These are phyloP conservation scores for Yamadazyma pseudoaaseri DNA, from an alignment of 1,139 yeast genomes.

Conservation along the genomic window DNA sequence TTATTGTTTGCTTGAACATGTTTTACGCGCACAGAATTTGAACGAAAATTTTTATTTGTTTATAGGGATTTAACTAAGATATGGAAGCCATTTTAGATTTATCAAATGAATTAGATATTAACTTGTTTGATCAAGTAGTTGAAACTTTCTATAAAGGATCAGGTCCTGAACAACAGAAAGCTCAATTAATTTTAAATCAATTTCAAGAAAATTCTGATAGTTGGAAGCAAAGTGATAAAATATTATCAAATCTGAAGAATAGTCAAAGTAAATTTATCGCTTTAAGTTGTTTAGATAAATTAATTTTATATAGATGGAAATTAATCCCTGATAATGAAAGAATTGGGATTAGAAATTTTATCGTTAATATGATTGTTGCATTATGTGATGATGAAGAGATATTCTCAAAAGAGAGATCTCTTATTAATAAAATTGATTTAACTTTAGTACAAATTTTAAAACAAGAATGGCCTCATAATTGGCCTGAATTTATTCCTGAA, in stretches of 20 bases:
- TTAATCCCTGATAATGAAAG: slow-evolving; percentile 83
- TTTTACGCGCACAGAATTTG: slow-evolving; percentile 2
- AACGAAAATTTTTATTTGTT: slow-evolving; percentile 4
- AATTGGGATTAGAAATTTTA: slow-evolving; percentile 82
- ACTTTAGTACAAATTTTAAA: slow-evolving; percentile 91
- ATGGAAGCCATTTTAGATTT: slow-evolving; percentile 93
- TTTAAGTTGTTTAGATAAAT: slow-evolving; percentile 80
- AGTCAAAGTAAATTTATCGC: slow-evolving; percentile 93
- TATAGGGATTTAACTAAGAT: slow-evolving; percentile 1
- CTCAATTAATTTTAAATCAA: slow-evolving; percentile 79
- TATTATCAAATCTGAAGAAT: slow-evolving; percentile 73
- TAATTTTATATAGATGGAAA: slow-evolving; percentile 93
- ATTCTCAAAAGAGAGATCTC: slow-evolving; percentile 72
- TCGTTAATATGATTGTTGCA: slow-evolving; percentile 89
- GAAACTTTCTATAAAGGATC: slow-evolving; percentile 83
- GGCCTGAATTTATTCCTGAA: slow-evolving; percentile 98
- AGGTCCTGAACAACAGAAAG: slow-evolving; percentile 77
- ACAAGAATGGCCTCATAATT: slow-evolving; percentile 98
- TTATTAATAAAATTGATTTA: slow-evolving; percentile 89
- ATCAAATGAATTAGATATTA: slow-evolving; percentile 77
- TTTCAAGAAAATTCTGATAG: slow-evolving; percentile 95
- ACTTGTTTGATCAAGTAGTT: slow-evolving; percentile 78
- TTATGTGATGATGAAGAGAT: slow-evolving; percentile 85
- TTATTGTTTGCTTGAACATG: too few relatives aligned
- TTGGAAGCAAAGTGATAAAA: slow-evolving; percentile 93